These are phyloP conservation scores for Baeospora myosura DNA, from an alignment of 1,284 basidiomycete genomes.

Conservation along the genomic window DNA sequence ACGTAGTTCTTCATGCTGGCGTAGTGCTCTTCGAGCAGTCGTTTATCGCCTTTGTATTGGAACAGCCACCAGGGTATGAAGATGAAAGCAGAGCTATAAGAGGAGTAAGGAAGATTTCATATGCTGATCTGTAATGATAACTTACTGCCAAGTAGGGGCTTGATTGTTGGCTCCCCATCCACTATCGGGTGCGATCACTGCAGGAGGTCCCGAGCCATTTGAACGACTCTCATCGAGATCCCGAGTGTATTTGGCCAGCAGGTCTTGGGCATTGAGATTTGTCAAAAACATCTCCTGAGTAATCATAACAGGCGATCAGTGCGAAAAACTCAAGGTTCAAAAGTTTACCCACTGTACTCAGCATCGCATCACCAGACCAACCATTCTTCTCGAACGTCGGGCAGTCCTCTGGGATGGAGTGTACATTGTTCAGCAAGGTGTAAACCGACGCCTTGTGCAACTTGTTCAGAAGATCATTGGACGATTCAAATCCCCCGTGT, in stretches of 20 bases:
- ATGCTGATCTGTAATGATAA: conserved; percentile 1
- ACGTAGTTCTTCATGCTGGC: conserved; percentile 22
- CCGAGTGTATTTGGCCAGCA: conserved; percentile 17
- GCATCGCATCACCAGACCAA: conserved; percentile 20
- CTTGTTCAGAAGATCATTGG: conserved; percentile 15
- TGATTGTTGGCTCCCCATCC: conserved; percentile 22
- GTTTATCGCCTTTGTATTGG: conserved; percentile 19
- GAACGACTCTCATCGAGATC: conserved; percentile 17
- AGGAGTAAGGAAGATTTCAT: conserved; percentile 3
- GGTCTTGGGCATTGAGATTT: conserved; percentile 16
- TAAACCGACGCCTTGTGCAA: conserved; percentile 13
- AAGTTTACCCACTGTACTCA: conserved; percentile 14
- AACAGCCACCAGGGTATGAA: conserved; percentile 23
- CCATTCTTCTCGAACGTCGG: conserved; percentile 24
- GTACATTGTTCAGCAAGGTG: conserved; percentile 16
- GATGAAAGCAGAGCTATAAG: conserved; percentile 21
- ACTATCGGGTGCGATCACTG: conserved; percentile 20
- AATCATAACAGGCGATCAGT: too few species aligned
- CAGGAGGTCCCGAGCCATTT: conserved; percentile 17
- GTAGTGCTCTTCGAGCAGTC: conserved; percentile 19
- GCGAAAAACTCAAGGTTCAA: not conserved
- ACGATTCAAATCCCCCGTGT: conserved; percentile 14
- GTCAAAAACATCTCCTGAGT: conserved; percentile 18
- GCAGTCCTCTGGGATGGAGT: conserved; percentile 22
- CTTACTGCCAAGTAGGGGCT: conserved; percentile 22